phyloP scores from a whole-genome alignment of 129 eudicot genomes.

The Escallonia herrerae region DNA sequence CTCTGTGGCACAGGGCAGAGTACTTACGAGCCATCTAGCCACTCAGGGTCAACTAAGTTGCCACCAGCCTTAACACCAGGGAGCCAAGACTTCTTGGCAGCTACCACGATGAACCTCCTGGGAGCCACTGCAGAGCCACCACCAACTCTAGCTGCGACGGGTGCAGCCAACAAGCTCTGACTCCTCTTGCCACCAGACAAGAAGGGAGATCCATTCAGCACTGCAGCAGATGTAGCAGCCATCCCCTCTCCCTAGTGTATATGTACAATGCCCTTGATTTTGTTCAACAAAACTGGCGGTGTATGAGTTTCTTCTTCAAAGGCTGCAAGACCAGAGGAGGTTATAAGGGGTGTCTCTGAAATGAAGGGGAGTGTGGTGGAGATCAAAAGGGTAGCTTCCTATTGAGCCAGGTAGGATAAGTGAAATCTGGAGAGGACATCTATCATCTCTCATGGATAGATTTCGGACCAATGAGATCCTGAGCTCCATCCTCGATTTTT shows the following conservation, averaged over 20 bases:
- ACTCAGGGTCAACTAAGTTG: conserved; percentile 77
- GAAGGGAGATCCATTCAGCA: conserved; percentile 78
- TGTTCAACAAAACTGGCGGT: no score
- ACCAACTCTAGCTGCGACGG: conserved; percentile 20
- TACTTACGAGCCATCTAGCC: conserved; percentile 99
- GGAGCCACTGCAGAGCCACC: conserved; percentile 27
- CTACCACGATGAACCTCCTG: conserved; percentile 44
- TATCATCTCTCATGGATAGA: conserved; percentile 49
- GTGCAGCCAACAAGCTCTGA: conserved; percentile 39
- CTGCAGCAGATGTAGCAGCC: conserved; percentile 71
- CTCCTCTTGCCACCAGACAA: conserved; percentile 64
- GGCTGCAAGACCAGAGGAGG: background rate
- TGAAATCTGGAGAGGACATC: conserved; percentile 44
- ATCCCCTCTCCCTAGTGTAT: conserved; percentile 9
- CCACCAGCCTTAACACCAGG: conserved; percentile 90
- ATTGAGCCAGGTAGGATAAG: conserved; percentile 57
- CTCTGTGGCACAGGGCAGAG: background rate
- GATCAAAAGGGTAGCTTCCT: conserved; percentile 25
- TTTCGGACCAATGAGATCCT: conserved; percentile 54
- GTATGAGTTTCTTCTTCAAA: background rate
- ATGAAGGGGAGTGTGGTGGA: conserved; percentile 13
- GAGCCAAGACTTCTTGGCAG: conserved; percentile 95
- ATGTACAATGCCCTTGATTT: no score
- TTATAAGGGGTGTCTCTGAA: background rate
- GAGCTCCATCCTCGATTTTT: conserved; percentile 20